Conservation (phyloP, 1,284 basidiomycete genomes). For the Thelephora terrestris region DNA sequence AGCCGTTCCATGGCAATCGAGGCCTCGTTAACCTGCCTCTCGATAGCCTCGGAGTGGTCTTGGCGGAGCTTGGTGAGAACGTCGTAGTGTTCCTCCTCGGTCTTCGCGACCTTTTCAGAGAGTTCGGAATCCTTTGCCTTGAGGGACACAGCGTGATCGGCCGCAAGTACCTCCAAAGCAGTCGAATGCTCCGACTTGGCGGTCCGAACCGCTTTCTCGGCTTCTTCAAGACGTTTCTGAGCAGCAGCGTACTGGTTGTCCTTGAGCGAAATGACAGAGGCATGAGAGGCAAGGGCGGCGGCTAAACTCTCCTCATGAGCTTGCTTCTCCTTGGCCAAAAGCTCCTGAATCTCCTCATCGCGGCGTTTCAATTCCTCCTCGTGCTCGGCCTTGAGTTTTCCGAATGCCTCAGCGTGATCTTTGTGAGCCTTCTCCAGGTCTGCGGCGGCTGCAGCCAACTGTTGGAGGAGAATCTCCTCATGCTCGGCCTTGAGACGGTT, state of each 20-base stretch:
- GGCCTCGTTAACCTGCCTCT: conserved; percentile 49
- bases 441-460: conserved; percentile 21
- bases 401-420: conserved; percentile 27
- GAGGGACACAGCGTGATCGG: conserved; percentile 44
- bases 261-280: conserved; percentile 50
- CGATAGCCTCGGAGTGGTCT: conserved; percentile 55
- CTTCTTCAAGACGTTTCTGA: conserved; percentile 41
- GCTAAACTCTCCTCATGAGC: conserved; percentile 45
- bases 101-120: conserved; percentile 44
- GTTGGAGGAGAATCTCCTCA: conserved; percentile 21
- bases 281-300: conserved; percentile 40
- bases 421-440: conserved; percentile 19
- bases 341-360: conserved; percentile 14
- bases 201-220: conserved; percentile 33
- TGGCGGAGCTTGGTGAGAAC: conserved; percentile 59
- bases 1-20: conserved; percentile 51
- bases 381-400: conserved; percentile 26
- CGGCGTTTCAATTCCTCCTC: conserved; percentile 24
- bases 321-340: conserved; percentile 36
- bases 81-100: conserved; percentile 74
- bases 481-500: conserved; percentile 34
- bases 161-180: conserved; percentile 34
- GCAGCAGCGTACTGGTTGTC: conserved; percentile 48
- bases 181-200: conserved; percentile 44
- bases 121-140: conserved; percentile 53